These are phyloP conservation scores for Paramyrothecium roridum DNA, from an alignment of 2,329 filamentous ascomycete species.

Conservation along the genomic window DNA sequence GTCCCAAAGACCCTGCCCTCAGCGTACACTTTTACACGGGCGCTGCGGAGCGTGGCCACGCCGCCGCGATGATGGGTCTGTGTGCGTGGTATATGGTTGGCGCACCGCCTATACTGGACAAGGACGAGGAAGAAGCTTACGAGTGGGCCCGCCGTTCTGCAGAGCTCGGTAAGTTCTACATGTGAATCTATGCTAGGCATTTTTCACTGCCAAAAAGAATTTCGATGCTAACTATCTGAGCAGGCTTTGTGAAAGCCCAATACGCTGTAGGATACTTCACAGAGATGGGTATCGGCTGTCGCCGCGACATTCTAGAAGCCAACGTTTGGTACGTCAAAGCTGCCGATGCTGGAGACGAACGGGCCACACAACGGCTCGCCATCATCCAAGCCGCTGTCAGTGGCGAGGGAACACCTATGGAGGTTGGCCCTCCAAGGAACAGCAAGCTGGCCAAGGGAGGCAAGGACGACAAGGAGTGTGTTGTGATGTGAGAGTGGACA, in stretches of 20 bases:
- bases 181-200: not conserved
- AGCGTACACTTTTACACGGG: slow-evolving; percentile 97
- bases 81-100: slow-evolving; percentile 99
- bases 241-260: slow-evolving; percentile 72
- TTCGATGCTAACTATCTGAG: slow-evolving; percentile 4
- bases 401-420: slow-evolving; percentile 52
- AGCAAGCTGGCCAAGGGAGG: slow-evolving; percentile 48
- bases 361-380: slow-evolving; percentile 80
- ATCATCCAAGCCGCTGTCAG: slow-evolving; percentile 82
- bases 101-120: slow-evolving; percentile 85
- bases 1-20: slow-evolving; percentile 84
- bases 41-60: slow-evolving; percentile 79
- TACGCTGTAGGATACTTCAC: slow-evolving; percentile 97
- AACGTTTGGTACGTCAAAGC: slow-evolving; percentile 99
- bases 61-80: slow-evolving; percentile 93
- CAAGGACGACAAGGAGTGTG: slow-evolving; percentile 54
- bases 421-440: slow-evolving; percentile 48
- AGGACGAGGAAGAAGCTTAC: slow-evolving; percentile 93
- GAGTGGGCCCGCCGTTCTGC: slow-evolving; percentile 92
- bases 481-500: slow-evolving; percentile 46
- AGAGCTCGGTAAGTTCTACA: slow-evolving; percentile 65
- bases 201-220: not conserved
- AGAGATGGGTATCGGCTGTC: slow-evolving; percentile 96
- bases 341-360: slow-evolving; percentile 85
- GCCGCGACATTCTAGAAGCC: slow-evolving; percentile 89